Conservation (phyloP, 257 asterid species). For the Ligustrum vulgare region DNA sequence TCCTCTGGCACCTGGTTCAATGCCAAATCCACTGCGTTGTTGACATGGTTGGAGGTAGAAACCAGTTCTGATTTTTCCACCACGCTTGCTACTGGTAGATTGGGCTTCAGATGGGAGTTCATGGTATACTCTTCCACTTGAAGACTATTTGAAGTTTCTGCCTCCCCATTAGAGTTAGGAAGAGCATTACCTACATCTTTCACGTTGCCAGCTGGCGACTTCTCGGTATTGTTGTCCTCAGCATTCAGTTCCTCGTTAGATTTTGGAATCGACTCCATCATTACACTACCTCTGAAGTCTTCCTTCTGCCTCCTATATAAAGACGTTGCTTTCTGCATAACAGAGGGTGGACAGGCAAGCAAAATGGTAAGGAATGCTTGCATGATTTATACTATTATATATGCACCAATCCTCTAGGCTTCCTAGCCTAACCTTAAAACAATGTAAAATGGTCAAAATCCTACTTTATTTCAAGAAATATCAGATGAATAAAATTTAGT, state of each 20-base stretch:
- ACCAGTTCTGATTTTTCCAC: constrained; percentile 31
- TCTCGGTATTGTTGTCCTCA: constrained; percentile 32
- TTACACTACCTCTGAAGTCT: constrained; percentile 16
- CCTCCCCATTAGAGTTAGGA: constrained; percentile 28
- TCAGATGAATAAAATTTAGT: neutral
- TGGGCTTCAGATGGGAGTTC: constrained; percentile 24
- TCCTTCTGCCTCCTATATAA: constrained; percentile 67
- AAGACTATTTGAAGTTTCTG: constrained; percentile 11
- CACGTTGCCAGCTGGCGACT: constrained; percentile 30
- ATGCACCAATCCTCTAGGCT: neutral
- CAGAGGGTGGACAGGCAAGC: neutral
- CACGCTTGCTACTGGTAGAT: constrained; percentile 27
- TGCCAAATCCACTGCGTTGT: constrained; percentile 27
- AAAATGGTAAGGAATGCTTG: no score
- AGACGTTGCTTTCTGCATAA: constrained; percentile 73
- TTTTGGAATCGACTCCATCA: constrained; percentile 13
- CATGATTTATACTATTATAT: neutral
- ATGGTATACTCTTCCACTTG: constrained; percentile 30
- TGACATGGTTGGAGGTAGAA: constrained; percentile 17
- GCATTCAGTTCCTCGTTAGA: constrained; percentile 31
- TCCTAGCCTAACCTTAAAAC: no score
- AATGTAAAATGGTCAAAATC: neutral
- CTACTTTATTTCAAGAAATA: neutral
- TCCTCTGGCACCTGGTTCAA: constrained; percentile 24
- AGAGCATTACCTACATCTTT: constrained; percentile 27